These are phyloP conservation scores for Exophiala bonariae DNA, from an alignment of 2,329 filamentous ascomycete species.

Conservation along the genomic window DNA sequence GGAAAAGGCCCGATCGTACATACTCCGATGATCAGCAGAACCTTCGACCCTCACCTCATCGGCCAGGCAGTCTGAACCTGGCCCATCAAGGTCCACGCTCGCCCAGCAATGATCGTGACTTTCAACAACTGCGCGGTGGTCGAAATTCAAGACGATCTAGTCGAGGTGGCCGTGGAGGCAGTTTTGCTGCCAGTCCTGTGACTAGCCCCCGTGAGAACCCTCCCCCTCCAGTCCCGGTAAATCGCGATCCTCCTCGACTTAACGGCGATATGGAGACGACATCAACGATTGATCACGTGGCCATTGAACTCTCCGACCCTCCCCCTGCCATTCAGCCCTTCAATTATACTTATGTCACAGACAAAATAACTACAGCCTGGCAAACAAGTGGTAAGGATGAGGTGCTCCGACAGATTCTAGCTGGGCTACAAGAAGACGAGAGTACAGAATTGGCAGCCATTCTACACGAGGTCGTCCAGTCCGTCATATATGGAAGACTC, in stretches of 20 bases:
- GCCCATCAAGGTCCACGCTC: constrained; percentile 52
- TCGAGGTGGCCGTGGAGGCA: constrained; percentile 19
- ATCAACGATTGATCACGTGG: constrained; percentile 28
- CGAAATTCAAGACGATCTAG: constrained; percentile 33
- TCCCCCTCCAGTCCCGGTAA: neutral
- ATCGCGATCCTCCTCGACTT: constrained; percentile 30
- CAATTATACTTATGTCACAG: constrained; percentile 74
- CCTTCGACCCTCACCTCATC: constrained; percentile 48
- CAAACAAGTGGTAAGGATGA: constrained; percentile 63
- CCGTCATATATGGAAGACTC: constrained; percentile 69
- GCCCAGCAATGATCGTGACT: constrained; percentile 26
- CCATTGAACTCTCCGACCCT: constrained; percentile 21
- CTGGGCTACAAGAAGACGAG: constrained; percentile 66
- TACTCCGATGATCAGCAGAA: constrained; percentile 43
- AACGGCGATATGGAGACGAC: constrained; percentile 31
- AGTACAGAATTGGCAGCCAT: constrained; percentile 67
- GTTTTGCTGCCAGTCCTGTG: constrained; percentile 9
- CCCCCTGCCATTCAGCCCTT: constrained; percentile 48
- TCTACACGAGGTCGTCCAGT: constrained; percentile 81
- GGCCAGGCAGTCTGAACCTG: constrained; percentile 48
- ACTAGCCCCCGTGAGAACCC: constrained; percentile 10
- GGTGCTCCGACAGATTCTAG: constrained; percentile 62
- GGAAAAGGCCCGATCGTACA: constrained; percentile 52
- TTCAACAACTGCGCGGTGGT: constrained; percentile 23
- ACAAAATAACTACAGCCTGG: constrained; percentile 69